Conservation (phyloP, 352 stramenopile species). For the Pythium dissotocum region DNA sequence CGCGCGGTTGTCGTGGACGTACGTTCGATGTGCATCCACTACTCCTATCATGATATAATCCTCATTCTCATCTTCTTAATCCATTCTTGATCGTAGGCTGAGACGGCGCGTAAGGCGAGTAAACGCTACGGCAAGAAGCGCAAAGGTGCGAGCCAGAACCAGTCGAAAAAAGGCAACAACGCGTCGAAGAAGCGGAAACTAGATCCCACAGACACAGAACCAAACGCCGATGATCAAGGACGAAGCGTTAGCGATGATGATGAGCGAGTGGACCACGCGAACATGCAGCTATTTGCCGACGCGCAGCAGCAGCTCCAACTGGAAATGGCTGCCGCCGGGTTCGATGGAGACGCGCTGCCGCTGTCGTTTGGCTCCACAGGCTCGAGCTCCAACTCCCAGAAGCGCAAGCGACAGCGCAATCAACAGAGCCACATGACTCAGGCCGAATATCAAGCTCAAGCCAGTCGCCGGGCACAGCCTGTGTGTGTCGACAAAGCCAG, state of each 20-base stretch:
- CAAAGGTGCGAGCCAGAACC: conserved; percentile 19
- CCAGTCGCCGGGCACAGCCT: background rate
- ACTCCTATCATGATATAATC: background rate
- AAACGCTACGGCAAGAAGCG: conserved; percentile 36
- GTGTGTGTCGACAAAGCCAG: background rate
- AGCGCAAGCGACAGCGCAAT: conserved; percentile 19
- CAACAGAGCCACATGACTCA: background rate
- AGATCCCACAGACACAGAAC: conserved; percentile 3
- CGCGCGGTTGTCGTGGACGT: conserved; percentile 31
- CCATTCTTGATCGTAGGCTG: conserved; percentile 7
- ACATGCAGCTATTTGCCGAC: conserved; percentile 44
- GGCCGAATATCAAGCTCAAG: background rate
- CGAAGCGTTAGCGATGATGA: background rate
- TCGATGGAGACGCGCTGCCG: conserved; percentile 46
- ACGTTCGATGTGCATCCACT: conserved; percentile 7
- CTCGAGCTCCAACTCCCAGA: conserved; percentile 6
- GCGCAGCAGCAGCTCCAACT: conserved; percentile 52
- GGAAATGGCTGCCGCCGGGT: conserved; percentile 61
- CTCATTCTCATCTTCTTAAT: background rate
- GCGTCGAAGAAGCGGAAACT: conserved; percentile 17
- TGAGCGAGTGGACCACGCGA: conserved; percentile 30
- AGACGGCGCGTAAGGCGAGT: conserved; percentile 21
- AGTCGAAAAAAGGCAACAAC: background rate
- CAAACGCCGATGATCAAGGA: conserved; percentile 19
- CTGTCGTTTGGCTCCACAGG: conserved; percentile 51